Evolutionary conservation across 2,329 filamentous ascomycete genomes (phyloP), one percentile per base, ranked within the genome.

Genomic region (Lecanicillium sp.): DNA sequence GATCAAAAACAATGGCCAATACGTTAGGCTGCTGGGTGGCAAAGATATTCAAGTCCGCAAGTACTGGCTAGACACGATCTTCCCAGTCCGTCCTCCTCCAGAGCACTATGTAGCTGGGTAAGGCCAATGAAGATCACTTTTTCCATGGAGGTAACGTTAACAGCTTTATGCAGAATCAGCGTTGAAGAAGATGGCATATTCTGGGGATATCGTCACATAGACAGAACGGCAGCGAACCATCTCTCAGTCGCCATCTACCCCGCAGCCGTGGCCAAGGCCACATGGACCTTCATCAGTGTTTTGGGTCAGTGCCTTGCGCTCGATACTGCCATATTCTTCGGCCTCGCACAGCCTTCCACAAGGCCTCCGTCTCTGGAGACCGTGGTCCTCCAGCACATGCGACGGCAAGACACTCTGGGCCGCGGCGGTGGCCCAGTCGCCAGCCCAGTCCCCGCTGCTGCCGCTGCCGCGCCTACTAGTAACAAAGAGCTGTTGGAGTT

Each of bases 31-130:
- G 3, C 63, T 69, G 27, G 69, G 69, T 26, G 79, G 79, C 9
- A 67, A 68, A 21, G 63, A 70, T 1, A 68, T 79, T 41, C 68
- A 66, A 30, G 52, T 83, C 24, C 68, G 67, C 27, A 72, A 72
- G 48, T 70, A 67, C 43, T 84, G 80, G 81, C 67, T 86, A 23
- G 74, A 84, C 33, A 67, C 84, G 21, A 71, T 80, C 42, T 85
- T 78, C 53, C 83, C 83, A 0, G 63, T 65, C 36, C 67, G 66
- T 29, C 77, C 81, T 35, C 81, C 83, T 2, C 80, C 82, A 5
- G 73, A 71, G 46, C 82, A 78, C 49, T 69, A 74, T 51, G 73
- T 78, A 50, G 74, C 73, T 41, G 82, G 81, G 82, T 85, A 73
- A 55, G 70, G 24, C 19, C 3, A 7, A 7, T 29, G 26, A 7